Conservation (phyloP, 177 flowering plant genomes). For the Vitis hybrid region DNA sequence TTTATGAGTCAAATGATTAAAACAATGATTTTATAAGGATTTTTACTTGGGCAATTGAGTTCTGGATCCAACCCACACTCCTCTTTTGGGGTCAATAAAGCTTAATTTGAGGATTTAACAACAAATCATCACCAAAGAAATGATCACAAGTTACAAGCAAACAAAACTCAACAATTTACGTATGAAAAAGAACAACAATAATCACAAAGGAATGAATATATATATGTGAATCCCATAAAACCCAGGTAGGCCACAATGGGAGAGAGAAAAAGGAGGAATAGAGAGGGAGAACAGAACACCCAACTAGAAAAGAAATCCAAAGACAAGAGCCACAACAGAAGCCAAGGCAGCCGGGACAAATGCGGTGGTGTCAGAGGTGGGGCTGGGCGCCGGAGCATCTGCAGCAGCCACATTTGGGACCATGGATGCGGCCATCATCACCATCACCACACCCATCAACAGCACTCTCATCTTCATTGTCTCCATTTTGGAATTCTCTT, state of each 20-base stretch:
- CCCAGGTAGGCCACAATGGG: not conserved
- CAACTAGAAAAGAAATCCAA: constrained; percentile 18
- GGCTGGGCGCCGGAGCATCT: constrained; percentile 37
- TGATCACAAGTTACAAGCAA: no score
- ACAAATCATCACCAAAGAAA: no score
- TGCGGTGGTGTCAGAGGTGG: constrained; percentile 27
- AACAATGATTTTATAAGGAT: no score
- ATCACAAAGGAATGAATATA: no score
- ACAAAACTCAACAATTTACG: no score
- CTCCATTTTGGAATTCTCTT: constrained; percentile 21
- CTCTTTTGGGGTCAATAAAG: no score
- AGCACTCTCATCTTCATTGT: constrained; percentile 31
- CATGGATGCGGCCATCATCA: constrained; percentile 26
- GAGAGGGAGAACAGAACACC: not conserved
- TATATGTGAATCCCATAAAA: not conserved
- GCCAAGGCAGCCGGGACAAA: constrained; percentile 17
- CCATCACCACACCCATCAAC: constrained; percentile 20
- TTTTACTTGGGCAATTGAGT: no score
- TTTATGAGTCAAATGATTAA: no score
- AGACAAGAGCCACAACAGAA: constrained; percentile 23
- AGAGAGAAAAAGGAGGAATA: not conserved
- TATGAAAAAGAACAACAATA: no score
- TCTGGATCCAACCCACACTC: no score
- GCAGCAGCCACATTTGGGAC: constrained; percentile 27
- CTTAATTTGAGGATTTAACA: no score